A percentile compares a stretch with the other conserved stretches of the same genome.
These are phyloP conservation scores for Phlebopus sp. DNA, from an alignment of 1,284 basidiomycete species.

Conservation along the genomic window DNA sequence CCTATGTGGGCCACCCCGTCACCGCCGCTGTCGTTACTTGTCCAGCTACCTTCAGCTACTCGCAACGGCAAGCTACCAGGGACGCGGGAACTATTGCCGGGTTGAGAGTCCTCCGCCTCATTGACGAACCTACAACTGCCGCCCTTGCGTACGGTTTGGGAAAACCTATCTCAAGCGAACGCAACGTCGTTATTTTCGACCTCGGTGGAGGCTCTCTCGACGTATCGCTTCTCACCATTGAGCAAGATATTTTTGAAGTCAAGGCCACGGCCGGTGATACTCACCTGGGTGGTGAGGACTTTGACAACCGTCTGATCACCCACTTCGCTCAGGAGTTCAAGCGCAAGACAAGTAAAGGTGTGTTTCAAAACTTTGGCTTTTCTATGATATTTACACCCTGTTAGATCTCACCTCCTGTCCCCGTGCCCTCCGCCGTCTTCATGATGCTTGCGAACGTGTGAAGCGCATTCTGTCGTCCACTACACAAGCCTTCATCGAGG, in stretches of 20 bases:
- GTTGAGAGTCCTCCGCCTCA: conserved; percentile 92
- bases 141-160: conserved; percentile 95
- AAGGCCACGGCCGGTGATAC: conserved; percentile 99
- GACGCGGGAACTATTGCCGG: conserved; percentile 90
- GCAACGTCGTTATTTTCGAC: conserved; percentile 97
- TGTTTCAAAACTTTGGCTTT: conserved; percentile 18
- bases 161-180: conserved; percentile 84
- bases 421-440: conserved; percentile 95
- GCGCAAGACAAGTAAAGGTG: conserved; percentile 96
- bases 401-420: conserved; percentile 86
- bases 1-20: conserved; percentile 85
- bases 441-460: conserved; percentile 97
- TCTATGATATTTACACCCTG: conserved; percentile 18
- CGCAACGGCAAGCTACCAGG: conserved; percentile 94
- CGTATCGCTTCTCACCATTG: conserved; percentile 96
- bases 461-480: conserved; percentile 98
- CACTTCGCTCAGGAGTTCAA: conserved; percentile 99
- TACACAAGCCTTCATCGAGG: conserved; percentile 95
- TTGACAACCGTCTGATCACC: conserved; percentile 97
- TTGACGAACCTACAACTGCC: conserved; percentile 95
- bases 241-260: conserved; percentile 99
- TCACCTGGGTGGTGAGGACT: conserved; percentile 98
- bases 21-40: conserved; percentile 92
- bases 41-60: conserved; percentile 98
- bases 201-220: conserved; percentile 99